phyloP scores from a whole-genome alignment of 73 alveolate genomes.

The Effrenium voratum region DNA sequence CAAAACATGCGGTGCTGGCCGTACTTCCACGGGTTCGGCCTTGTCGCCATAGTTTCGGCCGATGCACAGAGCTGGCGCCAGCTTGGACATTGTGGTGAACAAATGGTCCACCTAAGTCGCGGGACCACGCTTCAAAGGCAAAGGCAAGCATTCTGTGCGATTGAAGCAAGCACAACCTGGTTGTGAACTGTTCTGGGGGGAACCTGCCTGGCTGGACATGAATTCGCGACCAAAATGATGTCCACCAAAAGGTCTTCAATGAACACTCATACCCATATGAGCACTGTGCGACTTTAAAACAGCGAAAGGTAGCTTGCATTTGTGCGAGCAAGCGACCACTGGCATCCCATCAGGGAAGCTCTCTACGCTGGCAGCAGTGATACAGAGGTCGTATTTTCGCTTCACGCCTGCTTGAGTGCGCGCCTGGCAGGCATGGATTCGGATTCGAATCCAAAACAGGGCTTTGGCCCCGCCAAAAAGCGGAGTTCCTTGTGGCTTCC shows the following conservation, averaged over 20 bases:
- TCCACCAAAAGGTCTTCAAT: too few species aligned
- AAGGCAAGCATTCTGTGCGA: too few species aligned
- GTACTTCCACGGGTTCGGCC: background rate
- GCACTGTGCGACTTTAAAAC: too few species aligned
- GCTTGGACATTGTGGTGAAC: constrained; percentile 82
- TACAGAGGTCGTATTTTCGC: constrained; percentile 84
- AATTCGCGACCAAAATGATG: too few species aligned
- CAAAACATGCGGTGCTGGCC: background rate
- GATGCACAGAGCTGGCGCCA: constrained; percentile 80
- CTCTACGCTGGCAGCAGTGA: constrained; percentile 66
- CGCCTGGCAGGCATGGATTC: background rate
- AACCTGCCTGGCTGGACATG: too few species aligned
- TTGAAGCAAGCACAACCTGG: too few species aligned
- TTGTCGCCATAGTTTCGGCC: constrained; percentile 94
- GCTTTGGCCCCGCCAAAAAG: background rate
- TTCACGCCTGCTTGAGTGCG: constrained; percentile 92
- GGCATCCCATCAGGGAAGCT: constrained; percentile 81
- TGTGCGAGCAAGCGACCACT: constrained; percentile 43
- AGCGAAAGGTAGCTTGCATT: too few species aligned
- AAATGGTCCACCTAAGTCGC: constrained; percentile 77
- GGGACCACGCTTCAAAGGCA: too few species aligned
- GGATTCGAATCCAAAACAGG: background rate
- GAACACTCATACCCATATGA: too few species aligned
- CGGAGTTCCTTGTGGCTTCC: background rate
- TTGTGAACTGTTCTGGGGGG: too few species aligned